Percentiles rank a stretch among this genome's conserved stretches.
These are phyloP conservation scores for Cryomyces minteri DNA, from an alignment of 495 filamentous ascomycete genomes.

Conservation along the genomic window DNA sequence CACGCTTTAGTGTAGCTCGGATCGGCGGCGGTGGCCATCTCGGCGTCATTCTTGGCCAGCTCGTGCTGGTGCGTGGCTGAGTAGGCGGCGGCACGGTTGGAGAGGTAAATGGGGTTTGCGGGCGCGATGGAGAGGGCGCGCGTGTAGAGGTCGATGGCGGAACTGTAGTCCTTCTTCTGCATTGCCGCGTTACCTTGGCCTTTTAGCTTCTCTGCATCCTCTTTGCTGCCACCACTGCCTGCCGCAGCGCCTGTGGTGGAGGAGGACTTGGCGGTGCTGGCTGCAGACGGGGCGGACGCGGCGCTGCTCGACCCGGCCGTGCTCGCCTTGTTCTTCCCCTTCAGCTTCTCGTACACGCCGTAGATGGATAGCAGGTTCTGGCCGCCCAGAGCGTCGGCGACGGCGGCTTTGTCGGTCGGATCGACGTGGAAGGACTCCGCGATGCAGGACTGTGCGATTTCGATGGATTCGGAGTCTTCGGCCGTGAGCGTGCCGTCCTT, in stretches of 20 bases:
- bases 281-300: conserved; percentile 12
- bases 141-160: conserved; percentile 71
- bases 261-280: neutral
- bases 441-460: conserved; percentile 86
- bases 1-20: conserved; percentile 93
- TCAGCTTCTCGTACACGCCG: conserved; percentile 88
- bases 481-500: conserved; percentile 72
- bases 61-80: conserved; percentile 64
- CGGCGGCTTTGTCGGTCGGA: conserved; percentile 51
- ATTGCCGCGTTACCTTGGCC: conserved; percentile 87
- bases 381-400: conserved; percentile 59
- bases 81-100: conserved; percentile 89
- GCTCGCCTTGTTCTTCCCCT: conserved; percentile 37
- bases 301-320: conserved; percentile 14
- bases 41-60: conserved; percentile 66
- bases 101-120: conserved; percentile 86
- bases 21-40: conserved; percentile 68
- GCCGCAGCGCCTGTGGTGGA: conserved; percentile 4
- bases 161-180: conserved; percentile 68
- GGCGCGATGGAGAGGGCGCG: conserved; percentile 65
- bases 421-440: conserved; percentile 88
- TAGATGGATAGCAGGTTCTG: conserved; percentile 84
- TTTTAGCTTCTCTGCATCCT: conserved; percentile 75
- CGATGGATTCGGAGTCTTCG: conserved; percentile 82
- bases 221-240: conserved; percentile 21